A percentile compares a stretch with the other conserved stretches of the same genome.
These are phyloP conservation scores for Trichoderma guizhouense DNA, from an alignment of 2,329 filamentous ascomycete species.

Conservation along the genomic window DNA sequence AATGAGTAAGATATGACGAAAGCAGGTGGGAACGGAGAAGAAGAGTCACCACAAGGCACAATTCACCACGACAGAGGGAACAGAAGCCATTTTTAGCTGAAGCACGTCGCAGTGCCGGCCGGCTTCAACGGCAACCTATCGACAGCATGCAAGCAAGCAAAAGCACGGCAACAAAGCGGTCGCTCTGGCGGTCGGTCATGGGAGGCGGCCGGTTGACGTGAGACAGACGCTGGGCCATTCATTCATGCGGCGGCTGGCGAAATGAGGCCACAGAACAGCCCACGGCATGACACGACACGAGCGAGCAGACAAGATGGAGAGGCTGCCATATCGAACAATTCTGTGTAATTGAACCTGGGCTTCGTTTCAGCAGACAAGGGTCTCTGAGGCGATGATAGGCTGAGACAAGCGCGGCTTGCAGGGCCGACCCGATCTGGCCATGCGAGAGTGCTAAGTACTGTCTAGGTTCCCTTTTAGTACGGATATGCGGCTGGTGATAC, in stretches of 20 bases:
- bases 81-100: not conserved
- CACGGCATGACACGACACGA: not conserved
- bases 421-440: not conserved
- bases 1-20: not conserved
- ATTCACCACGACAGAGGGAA: not conserved
- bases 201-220: not conserved
- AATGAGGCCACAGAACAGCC: not conserved
- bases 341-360: not conserved
- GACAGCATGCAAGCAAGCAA: not conserved
- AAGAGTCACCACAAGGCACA: not conserved
- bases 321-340: not conserved
- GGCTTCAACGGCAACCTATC: slow-evolving; percentile 15
- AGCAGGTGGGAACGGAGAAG: not conserved
- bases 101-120: not conserved
- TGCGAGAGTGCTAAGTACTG: not conserved
- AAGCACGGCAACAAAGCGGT: not conserved
- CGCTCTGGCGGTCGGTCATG: not conserved
- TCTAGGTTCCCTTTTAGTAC: not conserved
- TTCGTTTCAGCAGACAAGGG: slow-evolving; percentile 12
- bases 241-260: not conserved
- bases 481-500: not conserved
- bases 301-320: not conserved
- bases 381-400: slow-evolving; percentile 1
- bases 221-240: slow-evolving; percentile 7
- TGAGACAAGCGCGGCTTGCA: not conserved